These are phyloP conservation scores for Nymphaea colorata DNA, from an alignment of 164 flowering plant genomes.

Conservation along the genomic window DNA sequence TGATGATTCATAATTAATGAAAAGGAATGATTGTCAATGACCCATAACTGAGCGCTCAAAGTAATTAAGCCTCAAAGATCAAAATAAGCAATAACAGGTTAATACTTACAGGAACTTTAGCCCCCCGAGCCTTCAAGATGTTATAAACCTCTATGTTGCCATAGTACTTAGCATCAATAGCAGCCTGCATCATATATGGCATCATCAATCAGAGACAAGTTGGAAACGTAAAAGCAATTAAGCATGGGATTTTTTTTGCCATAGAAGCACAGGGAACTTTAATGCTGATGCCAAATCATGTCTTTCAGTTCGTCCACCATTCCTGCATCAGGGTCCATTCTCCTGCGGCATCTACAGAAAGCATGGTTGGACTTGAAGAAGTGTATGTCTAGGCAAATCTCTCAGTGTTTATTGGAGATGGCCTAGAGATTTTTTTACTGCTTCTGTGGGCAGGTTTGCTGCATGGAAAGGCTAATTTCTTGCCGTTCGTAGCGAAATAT, in stretches of 20 bases:
- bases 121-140: conserved; percentile 84
- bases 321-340: too few species aligned
- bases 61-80: neutral
- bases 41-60: neutral
- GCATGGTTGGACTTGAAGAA: too few species aligned
- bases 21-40: neutral
- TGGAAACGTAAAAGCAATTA: neutral
- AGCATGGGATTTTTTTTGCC: neutral
- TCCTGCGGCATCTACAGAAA: too few species aligned
- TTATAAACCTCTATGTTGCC: conserved; percentile 76
- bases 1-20: conserved; percentile 14
- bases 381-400: too few species aligned
- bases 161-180: conserved; percentile 93
- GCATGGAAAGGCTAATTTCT: too few species aligned
- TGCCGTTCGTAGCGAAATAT: too few species aligned
- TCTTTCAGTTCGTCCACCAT: too few species aligned
- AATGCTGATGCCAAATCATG: too few species aligned
- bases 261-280: too few species aligned
- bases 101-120: conserved; percentile 60
- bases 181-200: conserved; percentile 48
- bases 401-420: too few species aligned
- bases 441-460: too few species aligned
- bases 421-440: too few species aligned
- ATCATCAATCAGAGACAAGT: neutral
- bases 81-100: neutral